Base-by-base conservation (phyloP, 2,329 filamentous ascomycete genomes). In the Neodidymelliopsis sp. region DNA sequence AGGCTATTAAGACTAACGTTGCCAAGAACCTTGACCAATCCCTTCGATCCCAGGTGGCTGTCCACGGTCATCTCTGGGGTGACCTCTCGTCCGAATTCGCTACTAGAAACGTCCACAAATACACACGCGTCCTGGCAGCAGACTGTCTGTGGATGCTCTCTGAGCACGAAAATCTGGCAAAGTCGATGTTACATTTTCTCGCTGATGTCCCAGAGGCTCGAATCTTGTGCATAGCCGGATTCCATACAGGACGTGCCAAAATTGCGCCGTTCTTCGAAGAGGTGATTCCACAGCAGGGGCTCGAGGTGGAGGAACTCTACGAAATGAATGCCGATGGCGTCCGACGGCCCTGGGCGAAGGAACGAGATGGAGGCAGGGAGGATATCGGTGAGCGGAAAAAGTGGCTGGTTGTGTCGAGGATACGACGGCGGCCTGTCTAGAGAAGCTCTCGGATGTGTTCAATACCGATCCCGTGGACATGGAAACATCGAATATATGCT, bases 111-210 rank as follows among this genome's bases (percentile, higher is more conserved):
- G 71, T 71, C 10, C 72, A 73, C 7, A 48, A 57, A 1, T 89
- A 85, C 63, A 83, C 83, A 34, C 80, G 85, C 48, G 76, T 91
- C 29, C 72, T 90, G n/a, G 84, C 84, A 0, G 85, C 86, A 54
- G 87, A 91, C 71, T 90, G 87, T 63, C 79, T 89, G 47, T 91
- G 88, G 87, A 89, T 90, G 85, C 82, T 84, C 1, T 81, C 80
- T 75, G 82, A 90, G 75, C 88, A 91, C 70, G 78, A 72, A n/a
- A 87, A 85, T 67, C 77, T 91, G 19, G 79, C 80, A 35, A 70
- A 66, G 30, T 88, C 85, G 18, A 83, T 90, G 64, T 70, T 78
- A 4, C 83, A 84, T 70, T 88, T 90, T 64, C 75, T 90, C 13
- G 73, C 68, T 1, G 65, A 65, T 4, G 70, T 64, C 3, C 59